These are phyloP conservation scores for Epichloe brachyelytri DNA, from an alignment of 2,329 filamentous ascomycete genomes.

Conservation along the genomic window DNA sequence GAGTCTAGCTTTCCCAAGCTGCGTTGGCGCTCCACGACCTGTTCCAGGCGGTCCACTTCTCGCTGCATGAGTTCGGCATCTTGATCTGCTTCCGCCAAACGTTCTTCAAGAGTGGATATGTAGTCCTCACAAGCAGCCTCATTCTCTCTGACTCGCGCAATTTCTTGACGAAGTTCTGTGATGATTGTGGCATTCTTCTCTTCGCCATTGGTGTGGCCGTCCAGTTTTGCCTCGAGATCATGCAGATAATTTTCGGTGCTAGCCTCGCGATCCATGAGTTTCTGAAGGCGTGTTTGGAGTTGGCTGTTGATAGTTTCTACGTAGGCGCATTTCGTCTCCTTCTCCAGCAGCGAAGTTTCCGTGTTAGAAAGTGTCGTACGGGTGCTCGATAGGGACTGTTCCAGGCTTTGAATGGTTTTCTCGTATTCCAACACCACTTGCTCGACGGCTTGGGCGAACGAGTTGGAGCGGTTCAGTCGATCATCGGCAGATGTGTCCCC, in stretches of 20 bases:
- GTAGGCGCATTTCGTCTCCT: conserved; percentile 87
- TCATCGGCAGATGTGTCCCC: conserved; percentile 60
- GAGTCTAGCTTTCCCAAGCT: conserved; percentile 92
- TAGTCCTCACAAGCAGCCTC: conserved; percentile 90
- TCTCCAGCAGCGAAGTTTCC: conserved; percentile 79
- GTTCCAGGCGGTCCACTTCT: conserved; percentile 85
- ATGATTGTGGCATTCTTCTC: conserved; percentile 85
- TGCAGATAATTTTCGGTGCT: conserved; percentile 89
- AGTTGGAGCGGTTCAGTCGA: conserved; percentile 84
- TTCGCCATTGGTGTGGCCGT: conserved; percentile 80
- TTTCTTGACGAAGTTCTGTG: conserved; percentile 78
- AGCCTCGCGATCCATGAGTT: conserved; percentile 78
- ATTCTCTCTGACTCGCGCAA: conserved; percentile 75
- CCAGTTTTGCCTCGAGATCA: conserved; percentile 79
- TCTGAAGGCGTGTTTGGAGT: conserved; percentile 80
- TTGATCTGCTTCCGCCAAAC: conserved; percentile 88
- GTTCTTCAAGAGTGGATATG: conserved; percentile 91
- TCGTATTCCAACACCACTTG: conserved; percentile 96
- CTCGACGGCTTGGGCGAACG: conserved; percentile 90
- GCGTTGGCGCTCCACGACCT: conserved; percentile 88
- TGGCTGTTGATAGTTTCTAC: conserved; percentile 86
- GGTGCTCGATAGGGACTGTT: conserved; percentile 82
- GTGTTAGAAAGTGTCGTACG: conserved; percentile 69
- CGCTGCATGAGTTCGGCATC: conserved; percentile 95
- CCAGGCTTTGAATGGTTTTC: conserved; percentile 90